Base-by-base conservation (phyloP, 495 filamentous ascomycete species). In the Annulohypoxylon moriforme region DNA sequence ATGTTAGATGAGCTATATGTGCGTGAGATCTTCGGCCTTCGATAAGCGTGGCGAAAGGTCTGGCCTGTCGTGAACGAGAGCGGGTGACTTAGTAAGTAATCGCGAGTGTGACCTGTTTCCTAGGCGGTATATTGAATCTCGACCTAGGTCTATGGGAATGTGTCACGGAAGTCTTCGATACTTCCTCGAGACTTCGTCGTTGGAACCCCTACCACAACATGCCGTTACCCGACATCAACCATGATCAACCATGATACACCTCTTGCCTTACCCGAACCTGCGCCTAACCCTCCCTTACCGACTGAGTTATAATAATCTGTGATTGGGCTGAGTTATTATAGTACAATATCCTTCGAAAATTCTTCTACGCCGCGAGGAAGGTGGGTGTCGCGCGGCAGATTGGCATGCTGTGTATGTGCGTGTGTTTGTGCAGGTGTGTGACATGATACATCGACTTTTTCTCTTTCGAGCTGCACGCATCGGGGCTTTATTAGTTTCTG, bases 401-500 rank as follows among this genome's bases (percentile, higher is more conserved):
- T 34, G 14, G 49, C 20, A 47, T 60, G 27, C 50, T 29, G 59
- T 29, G 58, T 62, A 46, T 38, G 22, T 61, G 60, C 29, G 64
- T 46, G 33, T 57, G 34, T 58, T 49, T 40, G 46, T 40, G 53
- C 64, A 36, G 59, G 64, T 64, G 64, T 73, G 69, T 38, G 59
- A 72, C 64, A 44, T 49, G 53, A 52, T 44, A 68, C 50, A 60
- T 60, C 47, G 38, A 27, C 42, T 58, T 61, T 61, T 61, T 31
- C 70, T 61, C 13, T 49, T 73, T 73, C 52, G 60, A 73, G 70
- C 70, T 40, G 40, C 22, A 42, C 70, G 70, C 70, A 73, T 73
- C 70, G 70, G 70, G 70, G 60, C 64, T 73, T 73, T 73, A 46
- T 56, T 65, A 68, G 70, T 73, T 72, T 68, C 47, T 40, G 60